Base-by-base conservation (phyloP, 2,329 filamentous ascomycete genomes). In the Passalora sequoiae region DNA sequence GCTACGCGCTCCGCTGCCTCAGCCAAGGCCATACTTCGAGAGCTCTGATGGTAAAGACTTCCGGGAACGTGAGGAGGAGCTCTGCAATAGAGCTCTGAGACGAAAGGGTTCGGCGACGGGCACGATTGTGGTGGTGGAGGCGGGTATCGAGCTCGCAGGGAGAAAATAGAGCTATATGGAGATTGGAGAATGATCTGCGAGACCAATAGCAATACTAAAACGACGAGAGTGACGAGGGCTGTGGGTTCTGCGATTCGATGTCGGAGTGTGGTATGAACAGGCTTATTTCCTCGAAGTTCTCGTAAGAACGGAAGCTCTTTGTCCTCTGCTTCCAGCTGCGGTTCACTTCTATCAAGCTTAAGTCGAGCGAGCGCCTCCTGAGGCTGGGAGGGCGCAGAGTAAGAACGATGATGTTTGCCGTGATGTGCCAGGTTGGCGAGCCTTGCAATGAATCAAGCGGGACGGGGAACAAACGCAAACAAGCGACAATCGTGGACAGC, bases 1-100 rank as follows among this genome's bases (percentile, higher is more conserved):
- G 86, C 85, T 60, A 96, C 80, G 61, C 79, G 80, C 75, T 82
- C 81, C 47, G 89, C 87, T 69, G 91, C 85, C 50, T 81, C 76
- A 53, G 77, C 66, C 47, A 83, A 63, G 43, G 65, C 65, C 71
- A 74, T 74, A 61, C 68, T 72, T 62, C 65, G 65, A 38, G 59
- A 53, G n/a, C 53, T 58, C 27, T 51, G 50, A 47, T 53, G 49
- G 48, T 59, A 61, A 20, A 59, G 41, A 19, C 53, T 55, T 31
- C 54, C 50, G 10, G 57, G 50, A n/a, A 46, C 47, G 41, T 60
- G 56, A 19, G 50, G 47, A n/a, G 57, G 59, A 20, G 53, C 57
- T 22, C 59, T 51, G 44, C 62, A 65, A 47, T 64, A 63, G 29
- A 64, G 50, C 27, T 61, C 59, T 42, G 60, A 60, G 8, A 64